phyloP scores from a whole-genome alignment of 31 red algal species.

The Asparagopsis taxiformis region DNA sequence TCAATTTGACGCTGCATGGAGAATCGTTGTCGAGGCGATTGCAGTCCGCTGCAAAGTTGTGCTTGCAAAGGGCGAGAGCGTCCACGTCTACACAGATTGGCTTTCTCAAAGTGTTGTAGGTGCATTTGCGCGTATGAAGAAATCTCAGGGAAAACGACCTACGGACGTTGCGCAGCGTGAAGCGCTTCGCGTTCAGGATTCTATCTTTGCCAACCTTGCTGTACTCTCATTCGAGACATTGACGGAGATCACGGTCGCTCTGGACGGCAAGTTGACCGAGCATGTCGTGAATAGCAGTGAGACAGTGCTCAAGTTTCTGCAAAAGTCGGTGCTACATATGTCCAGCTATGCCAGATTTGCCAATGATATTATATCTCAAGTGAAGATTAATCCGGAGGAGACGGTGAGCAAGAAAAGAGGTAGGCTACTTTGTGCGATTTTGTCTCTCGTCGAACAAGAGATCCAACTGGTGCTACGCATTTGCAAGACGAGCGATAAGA shows the following conservation, averaged over 20 bases:
- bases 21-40: constrained; percentile 10
- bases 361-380: background rate
- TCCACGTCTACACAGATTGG: constrained; percentile 16
- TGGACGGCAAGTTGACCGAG: background rate
- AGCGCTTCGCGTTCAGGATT: constrained; percentile 3
- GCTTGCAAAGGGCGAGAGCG: constrained; percentile 4
- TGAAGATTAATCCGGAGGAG: background rate
- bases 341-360: background rate
- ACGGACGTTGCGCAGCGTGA: background rate
- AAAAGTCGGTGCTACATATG: background rate
- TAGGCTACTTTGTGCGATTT: background rate
- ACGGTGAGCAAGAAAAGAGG: background rate
- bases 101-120: constrained; percentile 10
- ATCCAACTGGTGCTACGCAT: background rate
- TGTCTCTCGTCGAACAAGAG: constrained; percentile 2
- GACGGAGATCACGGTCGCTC: background rate
- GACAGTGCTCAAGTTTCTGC: background rate
- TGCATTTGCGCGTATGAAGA: constrained; percentile 2
- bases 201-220: constrained; percentile 16
- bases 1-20: background rate
- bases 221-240: background rate
- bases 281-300: background rate
- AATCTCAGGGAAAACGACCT: background rate
- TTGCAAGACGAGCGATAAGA: constrained; percentile 6
- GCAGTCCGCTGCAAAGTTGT: background rate